These are phyloP conservation scores for Globisporangium paddicum DNA, from an alignment of 352 stramenopile genomes.

Conservation along the genomic window DNA sequence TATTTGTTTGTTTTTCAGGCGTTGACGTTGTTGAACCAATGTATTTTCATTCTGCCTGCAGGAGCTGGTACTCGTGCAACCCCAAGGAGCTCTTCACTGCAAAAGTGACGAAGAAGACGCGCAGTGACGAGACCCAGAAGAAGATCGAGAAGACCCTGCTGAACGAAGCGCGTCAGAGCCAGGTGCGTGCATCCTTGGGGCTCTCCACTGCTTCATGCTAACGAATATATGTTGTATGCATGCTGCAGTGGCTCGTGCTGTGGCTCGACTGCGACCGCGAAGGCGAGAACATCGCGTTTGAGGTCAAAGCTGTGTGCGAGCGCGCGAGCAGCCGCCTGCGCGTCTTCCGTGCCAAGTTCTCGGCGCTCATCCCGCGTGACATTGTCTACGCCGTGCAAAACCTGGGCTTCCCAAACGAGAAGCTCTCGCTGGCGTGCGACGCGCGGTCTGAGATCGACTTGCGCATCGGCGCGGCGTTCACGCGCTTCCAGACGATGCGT, in stretches of 20 bases:
- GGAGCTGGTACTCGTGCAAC: constrained; percentile 93
- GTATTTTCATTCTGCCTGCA: constrained; percentile 24
- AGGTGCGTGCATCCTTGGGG: constrained; percentile 36
- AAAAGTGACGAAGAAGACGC: constrained; percentile 82
- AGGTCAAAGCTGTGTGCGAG: constrained; percentile 90
- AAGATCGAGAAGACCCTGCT: constrained; percentile 90
- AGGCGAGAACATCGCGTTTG: constrained; percentile 99
- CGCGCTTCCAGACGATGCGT: constrained; percentile 94
- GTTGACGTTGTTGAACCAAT: neutral
- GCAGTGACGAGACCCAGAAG: constrained; percentile 77
- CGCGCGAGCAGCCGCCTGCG: constrained; percentile 63
- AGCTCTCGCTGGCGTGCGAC: constrained; percentile 81
- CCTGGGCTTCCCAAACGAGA: constrained; percentile 72
- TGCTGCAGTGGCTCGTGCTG: constrained; percentile 85
- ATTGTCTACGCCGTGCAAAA: constrained; percentile 88
- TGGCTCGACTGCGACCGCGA: constrained; percentile 99
- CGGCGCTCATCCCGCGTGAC: constrained; percentile 89
- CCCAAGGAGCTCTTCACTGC: constrained; percentile 93
- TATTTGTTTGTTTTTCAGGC: constrained; percentile 25
- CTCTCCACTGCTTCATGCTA: neutral
- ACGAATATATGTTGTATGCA: neutral
- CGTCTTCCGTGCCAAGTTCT: constrained; percentile 91
- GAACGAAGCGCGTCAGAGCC: constrained; percentile 69
- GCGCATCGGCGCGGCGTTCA: constrained; percentile 92
- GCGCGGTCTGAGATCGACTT: constrained; percentile 95